A percentile compares a stretch with the other conserved stretches of the same genome.
These are phyloP conservation scores for Aureobasidium musti DNA, from an alignment of 2,329 filamentous ascomycete species.

Conservation along the genomic window DNA sequence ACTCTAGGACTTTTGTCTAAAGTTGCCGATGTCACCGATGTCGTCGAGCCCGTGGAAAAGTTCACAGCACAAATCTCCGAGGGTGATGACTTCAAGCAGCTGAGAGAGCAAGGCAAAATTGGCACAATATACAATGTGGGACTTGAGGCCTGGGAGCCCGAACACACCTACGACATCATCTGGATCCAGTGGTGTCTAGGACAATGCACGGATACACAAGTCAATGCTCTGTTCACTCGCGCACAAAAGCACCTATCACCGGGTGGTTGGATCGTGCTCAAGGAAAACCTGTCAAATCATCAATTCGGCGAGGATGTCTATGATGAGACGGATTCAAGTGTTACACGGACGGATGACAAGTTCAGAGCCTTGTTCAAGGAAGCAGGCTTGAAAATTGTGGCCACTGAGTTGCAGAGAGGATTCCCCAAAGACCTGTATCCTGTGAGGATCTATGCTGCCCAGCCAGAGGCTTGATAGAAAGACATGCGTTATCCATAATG, in stretches of 20 bases:
- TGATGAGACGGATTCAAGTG: constrained; percentile 73
- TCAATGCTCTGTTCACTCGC: constrained; percentile 66
- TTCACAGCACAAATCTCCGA: constrained; percentile 67
- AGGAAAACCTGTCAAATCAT: constrained; percentile 72
- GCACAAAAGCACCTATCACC: constrained; percentile 47
- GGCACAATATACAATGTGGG: constrained; percentile 71
- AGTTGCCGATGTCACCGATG: constrained; percentile 71
- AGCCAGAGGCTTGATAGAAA: constrained; percentile 45
- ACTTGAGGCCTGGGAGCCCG: constrained; percentile 68
- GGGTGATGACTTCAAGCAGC: constrained; percentile 38
- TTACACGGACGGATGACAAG: constrained; percentile 74
- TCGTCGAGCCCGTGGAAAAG: constrained; percentile 81
- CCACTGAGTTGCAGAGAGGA: constrained; percentile 70
- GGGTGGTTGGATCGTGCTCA: constrained; percentile 67
- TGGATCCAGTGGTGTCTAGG: constrained; percentile 92
- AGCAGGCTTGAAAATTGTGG: constrained; percentile 68
- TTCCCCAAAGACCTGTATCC: constrained; percentile 70
- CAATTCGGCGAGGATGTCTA: constrained; percentile 64
- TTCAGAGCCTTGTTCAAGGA: constrained; percentile 69
- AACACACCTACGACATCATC: constrained; percentile 70
- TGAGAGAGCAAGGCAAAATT: constrained; percentile 50
- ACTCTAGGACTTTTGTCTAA: constrained; percentile 74
- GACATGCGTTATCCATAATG: background rate
- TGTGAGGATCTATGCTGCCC: constrained; percentile 76
- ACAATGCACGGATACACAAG: constrained; percentile 73